phyloP scores from a whole-genome alignment of 2,329 filamentous ascomycete genomes.

The Fusarium oxysporum region DNA sequence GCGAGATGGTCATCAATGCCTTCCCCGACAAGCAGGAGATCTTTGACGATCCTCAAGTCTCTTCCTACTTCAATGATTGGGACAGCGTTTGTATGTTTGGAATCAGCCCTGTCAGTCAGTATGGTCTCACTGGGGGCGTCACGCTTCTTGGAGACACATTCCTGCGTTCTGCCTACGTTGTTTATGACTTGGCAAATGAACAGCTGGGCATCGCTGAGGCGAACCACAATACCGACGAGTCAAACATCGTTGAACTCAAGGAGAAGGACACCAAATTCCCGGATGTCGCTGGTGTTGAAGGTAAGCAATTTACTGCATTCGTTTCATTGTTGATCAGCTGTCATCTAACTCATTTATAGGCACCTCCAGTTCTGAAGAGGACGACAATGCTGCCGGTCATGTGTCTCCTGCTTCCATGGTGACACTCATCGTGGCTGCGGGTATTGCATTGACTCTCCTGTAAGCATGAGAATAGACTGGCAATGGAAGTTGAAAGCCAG shows the following conservation, averaged over 20 bases:
- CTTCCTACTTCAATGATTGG: constrained; percentile 52
- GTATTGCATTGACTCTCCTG: constrained; percentile 20
- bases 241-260: constrained; percentile 60
- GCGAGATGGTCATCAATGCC: constrained; percentile 63
- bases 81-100: constrained; percentile 65
- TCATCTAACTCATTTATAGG: constrained; percentile 36
- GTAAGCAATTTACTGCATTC: constrained; percentile 36
- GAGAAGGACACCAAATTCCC: constrained; percentile 55
- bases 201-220: constrained; percentile 65
- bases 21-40: constrained; percentile 54
- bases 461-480: constrained; percentile 8
- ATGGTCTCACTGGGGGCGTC: constrained; percentile 48
- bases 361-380: constrained; percentile 14
- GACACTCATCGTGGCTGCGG: constrained; percentile 34
- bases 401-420: constrained; percentile 33
- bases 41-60: constrained; percentile 53
- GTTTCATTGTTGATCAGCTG: not conserved
- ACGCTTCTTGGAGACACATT: constrained; percentile 70
- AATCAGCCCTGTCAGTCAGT: constrained; percentile 57
- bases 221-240: constrained; percentile 59
- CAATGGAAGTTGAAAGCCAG: not conserved
- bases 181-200: constrained; percentile 64
- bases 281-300: constrained; percentile 56
- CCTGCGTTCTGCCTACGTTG: constrained; percentile 67
- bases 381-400: constrained; percentile 37